phyloP scores from a whole-genome alignment of 352 stramenopile species.

The Blastocystis sp. region DNA sequence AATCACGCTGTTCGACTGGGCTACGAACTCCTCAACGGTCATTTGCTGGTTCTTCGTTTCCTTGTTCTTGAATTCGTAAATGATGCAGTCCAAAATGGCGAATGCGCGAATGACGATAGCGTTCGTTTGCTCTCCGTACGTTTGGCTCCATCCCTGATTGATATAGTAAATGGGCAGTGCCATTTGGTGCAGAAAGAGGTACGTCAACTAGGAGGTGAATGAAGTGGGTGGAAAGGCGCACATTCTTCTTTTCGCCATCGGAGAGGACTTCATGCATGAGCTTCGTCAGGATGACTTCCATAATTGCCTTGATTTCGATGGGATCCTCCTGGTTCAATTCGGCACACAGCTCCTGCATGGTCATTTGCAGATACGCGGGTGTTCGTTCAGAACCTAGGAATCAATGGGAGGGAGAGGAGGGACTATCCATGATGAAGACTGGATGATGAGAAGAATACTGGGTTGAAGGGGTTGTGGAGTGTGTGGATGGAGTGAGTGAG shows the following conservation, averaged over 20 bases:
- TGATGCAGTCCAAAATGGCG: constrained; percentile 48
- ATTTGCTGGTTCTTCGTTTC: constrained; percentile 5
- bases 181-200: constrained; percentile 64
- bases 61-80: constrained; percentile 66
- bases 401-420: background rate
- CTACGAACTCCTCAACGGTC: constrained; percentile 15
- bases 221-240: background rate
- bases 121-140: constrained; percentile 39
- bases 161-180: constrained; percentile 55
- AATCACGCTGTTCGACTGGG: constrained; percentile 12
- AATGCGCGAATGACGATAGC: constrained; percentile 38
- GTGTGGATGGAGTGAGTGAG: too few species aligned
- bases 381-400: constrained; percentile 30
- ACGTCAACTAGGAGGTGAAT: constrained; percentile 20
- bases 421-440: background rate
- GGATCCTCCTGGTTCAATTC: constrained; percentile 49
- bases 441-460: too few species aligned
- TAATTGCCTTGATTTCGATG: constrained; percentile 36
- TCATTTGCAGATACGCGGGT: constrained; percentile 30
- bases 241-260: background rate
- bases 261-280: background rate
- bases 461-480: too few species aligned
- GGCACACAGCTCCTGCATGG: constrained; percentile 61
- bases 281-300: background rate
- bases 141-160: constrained; percentile 63